Conservation (phyloP, 257 asterid genomes). For the Solanum arcanum region DNA sequence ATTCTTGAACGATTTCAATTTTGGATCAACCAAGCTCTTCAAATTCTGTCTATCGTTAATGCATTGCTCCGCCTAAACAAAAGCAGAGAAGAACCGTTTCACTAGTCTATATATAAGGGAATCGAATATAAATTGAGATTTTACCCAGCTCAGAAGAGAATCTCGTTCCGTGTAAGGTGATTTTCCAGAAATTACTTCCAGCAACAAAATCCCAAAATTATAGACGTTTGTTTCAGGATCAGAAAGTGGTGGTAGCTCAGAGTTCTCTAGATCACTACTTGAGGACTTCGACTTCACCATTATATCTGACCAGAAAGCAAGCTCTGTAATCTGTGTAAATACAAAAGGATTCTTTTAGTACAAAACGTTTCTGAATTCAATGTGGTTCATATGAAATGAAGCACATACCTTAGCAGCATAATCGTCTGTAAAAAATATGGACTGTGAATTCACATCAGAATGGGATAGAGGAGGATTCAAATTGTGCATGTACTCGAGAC, state of each 20-base stretch:
- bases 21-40: neutral
- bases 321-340: neutral
- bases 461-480: neutral
- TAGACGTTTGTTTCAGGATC: neutral
- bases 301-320: neutral
- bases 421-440: slow-evolving; percentile 2
- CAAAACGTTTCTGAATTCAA: neutral
- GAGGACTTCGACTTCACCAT: neutral
- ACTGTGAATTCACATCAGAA: neutral
- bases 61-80: neutral
- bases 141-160: neutral
- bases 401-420: slow-evolving; percentile 8
- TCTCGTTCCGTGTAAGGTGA: neutral
- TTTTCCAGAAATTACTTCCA: neutral
- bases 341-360: neutral
- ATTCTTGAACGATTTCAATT: neutral
- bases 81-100: neutral
- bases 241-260: neutral
- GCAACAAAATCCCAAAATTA: neutral
- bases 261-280: neutral
- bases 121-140: neutral
- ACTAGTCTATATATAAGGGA: neutral
- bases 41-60: neutral
- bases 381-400: neutral
- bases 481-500: slow-evolving; percentile 9